Evolutionary conservation across 306 rosid genomes (phyloP).

Genomic region (Malus sieversii): DNA sequence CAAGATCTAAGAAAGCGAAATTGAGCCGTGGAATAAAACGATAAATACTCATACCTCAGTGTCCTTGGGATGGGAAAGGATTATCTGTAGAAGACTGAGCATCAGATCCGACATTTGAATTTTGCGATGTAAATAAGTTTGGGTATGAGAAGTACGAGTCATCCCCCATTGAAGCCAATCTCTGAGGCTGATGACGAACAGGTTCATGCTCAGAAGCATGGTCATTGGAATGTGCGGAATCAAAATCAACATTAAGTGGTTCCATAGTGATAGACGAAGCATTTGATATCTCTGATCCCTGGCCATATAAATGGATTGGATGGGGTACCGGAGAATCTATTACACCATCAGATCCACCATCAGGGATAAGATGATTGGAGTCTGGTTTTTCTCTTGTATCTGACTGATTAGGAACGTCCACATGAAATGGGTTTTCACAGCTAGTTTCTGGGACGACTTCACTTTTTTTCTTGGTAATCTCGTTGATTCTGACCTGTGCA

Average conservation of each 20-base stretch:
- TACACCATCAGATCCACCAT: conserved; percentile 16
- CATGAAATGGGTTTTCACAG: conserved; percentile 60
- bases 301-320: conserved; percentile 28
- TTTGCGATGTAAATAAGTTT: conserved; percentile 62
- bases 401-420: conserved; percentile 18
- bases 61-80: conserved; percentile 32
- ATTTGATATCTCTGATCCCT: conserved; percentile 32
- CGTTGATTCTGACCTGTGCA: conserved; percentile 63
- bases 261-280: conserved; percentile 24
- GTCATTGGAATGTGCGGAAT: conserved; percentile 30
- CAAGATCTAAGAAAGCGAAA: conserved; percentile 18
- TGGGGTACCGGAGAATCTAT: conserved; percentile 19
- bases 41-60: conserved; percentile 12
- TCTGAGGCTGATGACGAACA: conserved; percentile 46
- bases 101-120: conserved; percentile 38
- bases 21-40: neutral
- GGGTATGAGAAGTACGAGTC: conserved; percentile 73
- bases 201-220: conserved; percentile 22
- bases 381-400: conserved; percentile 22
- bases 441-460: conserved; percentile 30
- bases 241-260: conserved; percentile 32
- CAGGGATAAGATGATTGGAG: conserved; percentile 17
- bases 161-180: conserved; percentile 72
- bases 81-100: conserved; percentile 36
- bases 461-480: conserved; percentile 52